phyloP scores from a whole-genome alignment of 169 alveolate genomes.

The Cryptosporidium viatorum region DNA sequence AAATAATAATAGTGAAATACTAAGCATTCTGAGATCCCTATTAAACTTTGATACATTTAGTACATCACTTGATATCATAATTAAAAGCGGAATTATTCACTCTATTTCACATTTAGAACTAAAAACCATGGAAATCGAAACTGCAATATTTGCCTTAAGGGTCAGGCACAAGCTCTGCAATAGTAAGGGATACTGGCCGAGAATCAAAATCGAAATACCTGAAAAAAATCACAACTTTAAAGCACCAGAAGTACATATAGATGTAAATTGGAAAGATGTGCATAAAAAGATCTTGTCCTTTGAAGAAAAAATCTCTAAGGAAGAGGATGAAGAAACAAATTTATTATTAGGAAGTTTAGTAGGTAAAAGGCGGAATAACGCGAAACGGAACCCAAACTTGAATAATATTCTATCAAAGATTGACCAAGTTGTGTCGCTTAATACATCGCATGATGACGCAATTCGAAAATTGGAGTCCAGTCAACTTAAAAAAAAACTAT shows the following conservation, averaged over 20 bases:
- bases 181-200: slow-evolving; percentile 35
- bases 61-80: background rate
- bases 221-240: background rate
- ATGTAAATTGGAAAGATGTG: slow-evolving; percentile 5
- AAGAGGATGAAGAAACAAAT: background rate
- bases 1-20: slow-evolving; percentile 24
- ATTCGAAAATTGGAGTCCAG: slow-evolving; percentile 1
- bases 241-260: background rate
- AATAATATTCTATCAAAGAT: background rate
- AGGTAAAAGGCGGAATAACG: background rate
- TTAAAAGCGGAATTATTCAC: slow-evolving; percentile 30
- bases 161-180: slow-evolving; percentile 29
- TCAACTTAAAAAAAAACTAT: slow-evolving; percentile 3
- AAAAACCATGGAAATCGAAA: slow-evolving; percentile 15
- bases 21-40: slow-evolving; percentile 14
- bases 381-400: background rate
- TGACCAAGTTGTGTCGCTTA: slow-evolving; percentile 24
- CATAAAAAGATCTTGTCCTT: background rate
- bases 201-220: background rate
- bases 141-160: slow-evolving; percentile 21
- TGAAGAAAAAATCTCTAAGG: background rate
- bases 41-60: slow-evolving; percentile 13
- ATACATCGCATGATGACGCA: slow-evolving; percentile 14
- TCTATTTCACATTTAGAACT: background rate
- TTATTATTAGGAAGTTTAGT: background rate